Conservation (phyloP, 805 yeast genomes). For the Lachancea fermentati region DNA sequence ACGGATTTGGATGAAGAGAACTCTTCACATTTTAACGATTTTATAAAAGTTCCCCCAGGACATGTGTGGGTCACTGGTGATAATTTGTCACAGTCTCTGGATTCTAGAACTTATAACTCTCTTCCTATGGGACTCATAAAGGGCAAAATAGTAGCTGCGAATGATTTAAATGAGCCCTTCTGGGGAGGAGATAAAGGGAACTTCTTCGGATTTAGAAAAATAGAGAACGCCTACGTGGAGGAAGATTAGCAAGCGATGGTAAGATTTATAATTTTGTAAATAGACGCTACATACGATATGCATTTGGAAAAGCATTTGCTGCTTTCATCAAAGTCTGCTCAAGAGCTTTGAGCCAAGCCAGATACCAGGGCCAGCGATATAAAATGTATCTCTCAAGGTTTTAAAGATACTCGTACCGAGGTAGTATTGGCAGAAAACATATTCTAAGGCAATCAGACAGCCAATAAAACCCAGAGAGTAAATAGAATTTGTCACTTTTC, state of each 20-base stretch:
- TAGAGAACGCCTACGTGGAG: constrained; percentile 45
- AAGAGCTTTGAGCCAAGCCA: constrained; percentile 64
- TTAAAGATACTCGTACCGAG: constrained; percentile 30
- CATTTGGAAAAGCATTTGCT: not conserved
- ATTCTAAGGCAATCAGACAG: constrained; percentile 29
- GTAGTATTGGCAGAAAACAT: constrained; percentile 26
- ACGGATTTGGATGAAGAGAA: constrained; percentile 9
- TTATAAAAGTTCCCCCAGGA: constrained; percentile 80
- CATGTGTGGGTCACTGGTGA: constrained; percentile 98
- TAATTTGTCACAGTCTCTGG: constrained; percentile 78
- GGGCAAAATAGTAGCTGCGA: constrained; percentile 79
- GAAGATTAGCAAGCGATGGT: constrained; percentile 21
- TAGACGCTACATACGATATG: not conserved
- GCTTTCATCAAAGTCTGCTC: constrained; percentile 35
- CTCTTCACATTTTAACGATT: constrained; percentile 36
- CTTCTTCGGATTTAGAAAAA: constrained; percentile 50
- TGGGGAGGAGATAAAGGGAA: constrained; percentile 32
- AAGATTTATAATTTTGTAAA: not conserved
- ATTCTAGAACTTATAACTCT: constrained; percentile 84
- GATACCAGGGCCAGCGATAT: constrained; percentile 50
- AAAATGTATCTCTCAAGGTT: constrained; percentile 21
- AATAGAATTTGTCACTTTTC: constrained; percentile 20
- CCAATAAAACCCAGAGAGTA: constrained; percentile 21
- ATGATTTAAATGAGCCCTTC: constrained; percentile 46
- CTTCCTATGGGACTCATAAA: constrained; percentile 82